Evolutionary conservation across 2,329 filamentous ascomycete species (phyloP), one percentile per base, ranked within the genome.

Genomic region (Botrytis deweyae): DNA sequence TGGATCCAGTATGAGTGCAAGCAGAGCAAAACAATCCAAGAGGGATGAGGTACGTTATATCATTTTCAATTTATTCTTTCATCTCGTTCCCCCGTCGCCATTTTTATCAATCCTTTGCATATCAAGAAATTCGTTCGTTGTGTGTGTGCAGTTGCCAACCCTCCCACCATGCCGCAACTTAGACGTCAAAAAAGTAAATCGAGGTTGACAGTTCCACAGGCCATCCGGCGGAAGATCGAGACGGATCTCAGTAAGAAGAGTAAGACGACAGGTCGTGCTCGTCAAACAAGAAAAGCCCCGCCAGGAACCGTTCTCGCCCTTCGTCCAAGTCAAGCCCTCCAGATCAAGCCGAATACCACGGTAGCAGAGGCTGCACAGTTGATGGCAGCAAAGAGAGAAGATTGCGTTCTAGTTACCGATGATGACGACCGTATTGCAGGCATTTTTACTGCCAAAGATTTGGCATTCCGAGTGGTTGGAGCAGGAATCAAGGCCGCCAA

Each of bases 181-280:
- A 72, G 63, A 71, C 61, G 66, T 46, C 44, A 59, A 55, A 72
- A 68, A 46, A 63, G 66, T n/a, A 70, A 58, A 38, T 36, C 68
- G 66, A 73, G 49, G 33, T 70, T 73, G 33, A 73, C 72, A 25
- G 66, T 70, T 46, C 72, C 72, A 75, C 82, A 98, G 96, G 96
- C 96, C 70, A 98, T 99, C 82, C 94, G 96, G 80, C 91, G 91
- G 81, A 98, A 98, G 87, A 92, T 99, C 87, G 96, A 99, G 87
- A 95, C 89, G 81, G 96, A 99, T 83, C 91, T 99, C 85, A 97
- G 90, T 88, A 98, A 98, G 87, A 98, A 98, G 90, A 97, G 94
- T 85, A 90, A 94, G 81, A 88, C 90, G 75, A 90, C 91, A 77
- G 88, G 89, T 79, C 91, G 94, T 79, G 91, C 94, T 78, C 91